Evolutionary conservation across 148 eudicot genomes (phyloP), one percentile per base, ranked within the genome.

Genomic region (Chenopodium album): DNA sequence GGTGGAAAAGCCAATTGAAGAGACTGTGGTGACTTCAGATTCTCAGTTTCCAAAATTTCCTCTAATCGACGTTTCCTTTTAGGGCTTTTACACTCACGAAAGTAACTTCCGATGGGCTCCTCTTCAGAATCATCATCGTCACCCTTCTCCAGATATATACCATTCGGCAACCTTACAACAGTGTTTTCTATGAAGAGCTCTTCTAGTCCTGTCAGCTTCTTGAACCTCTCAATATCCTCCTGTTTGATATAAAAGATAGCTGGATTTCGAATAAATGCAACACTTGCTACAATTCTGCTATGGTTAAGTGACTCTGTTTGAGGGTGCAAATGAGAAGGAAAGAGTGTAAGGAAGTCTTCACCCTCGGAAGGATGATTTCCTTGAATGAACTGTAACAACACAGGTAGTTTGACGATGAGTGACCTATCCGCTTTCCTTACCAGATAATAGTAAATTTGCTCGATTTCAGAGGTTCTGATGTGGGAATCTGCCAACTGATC

Each of bases 311-410:
- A 79, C 69, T 84, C 79, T 22, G 85, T 85, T 46, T 84, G 88
- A 41, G 86, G 92, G 84, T 94, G 98, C 79, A 94, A 73, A 16
- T 73, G 77, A 59, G 90, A 88, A 71, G 97, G 92, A 86, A 94
- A 94, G 73, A 94, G 94, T 79, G 86, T 86, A n/a, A 88, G 86
- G 80, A 94, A 92, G 84, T 84, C 79, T 80, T 46, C 73, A 28
- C 72, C 76, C 34, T 82, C 31, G 71, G 74, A 84, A 14, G 92
- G 88, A 81, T 86, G 86, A 72, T 81, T 84, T n/a, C 98, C 97
- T 73, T 85, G 85, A 71, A 94, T 80, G 78, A 91, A 91, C 83
- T 84, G 86, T 31, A 80, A 87, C 69, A 92, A 78, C 66, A 77
- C 72, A n/a, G 91, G 85, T 80, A 77, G 74, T 84, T 88, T 88